Conservation (phyloP, 495 filamentous ascomycete species). For the Pseudomonodictys pantanalensis region DNA sequence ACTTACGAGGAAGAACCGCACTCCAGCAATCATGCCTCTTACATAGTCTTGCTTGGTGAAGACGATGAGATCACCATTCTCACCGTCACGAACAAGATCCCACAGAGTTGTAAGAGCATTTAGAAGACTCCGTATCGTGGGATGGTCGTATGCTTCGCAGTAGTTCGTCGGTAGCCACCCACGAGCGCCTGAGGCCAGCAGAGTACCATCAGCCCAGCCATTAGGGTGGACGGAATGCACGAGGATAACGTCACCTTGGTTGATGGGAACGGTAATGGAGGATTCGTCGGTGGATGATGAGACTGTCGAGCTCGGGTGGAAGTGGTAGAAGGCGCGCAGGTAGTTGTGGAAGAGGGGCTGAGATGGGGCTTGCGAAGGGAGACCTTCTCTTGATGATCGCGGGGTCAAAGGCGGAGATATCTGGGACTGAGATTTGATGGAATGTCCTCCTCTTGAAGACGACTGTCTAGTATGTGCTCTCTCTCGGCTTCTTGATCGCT, state of each 20-base stretch:
- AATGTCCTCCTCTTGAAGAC: slow-evolving; percentile 26
- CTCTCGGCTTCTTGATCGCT: slow-evolving; percentile 22
- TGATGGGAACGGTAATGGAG: slow-evolving; percentile 74
- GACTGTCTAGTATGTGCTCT: slow-evolving; percentile 27
- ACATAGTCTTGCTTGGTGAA: slow-evolving; percentile 88
- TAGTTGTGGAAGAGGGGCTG: slow-evolving; percentile 85
- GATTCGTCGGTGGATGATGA: slow-evolving; percentile 60
- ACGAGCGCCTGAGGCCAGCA: slow-evolving; percentile 78
- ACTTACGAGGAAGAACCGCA: slow-evolving; percentile 83
- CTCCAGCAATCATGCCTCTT: slow-evolving; percentile 87
- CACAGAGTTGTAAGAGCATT: slow-evolving; percentile 87
- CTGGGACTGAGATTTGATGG: slow-evolving; percentile 26
- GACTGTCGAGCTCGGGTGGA: slow-evolving; percentile 73
- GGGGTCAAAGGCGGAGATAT: slow-evolving; percentile 38
- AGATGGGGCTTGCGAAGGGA: slow-evolving; percentile 2
- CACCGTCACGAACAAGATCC: slow-evolving; percentile 76
- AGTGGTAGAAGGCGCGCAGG: slow-evolving; percentile 92
- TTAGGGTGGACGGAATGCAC: slow-evolving; percentile 97
- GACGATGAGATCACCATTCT: slow-evolving; percentile 62
- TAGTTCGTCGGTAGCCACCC: slow-evolving; percentile 99
- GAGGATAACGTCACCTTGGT: slow-evolving; percentile 86
- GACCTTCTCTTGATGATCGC: slow-evolving; percentile 28
- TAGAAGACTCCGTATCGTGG: slow-evolving; percentile 78
- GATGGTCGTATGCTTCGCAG: slow-evolving; percentile 88
- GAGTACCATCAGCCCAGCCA: slow-evolving; percentile 98